Base-by-base conservation (phyloP, 73 alveolate genomes). In the Stentor coeruleus region DNA sequence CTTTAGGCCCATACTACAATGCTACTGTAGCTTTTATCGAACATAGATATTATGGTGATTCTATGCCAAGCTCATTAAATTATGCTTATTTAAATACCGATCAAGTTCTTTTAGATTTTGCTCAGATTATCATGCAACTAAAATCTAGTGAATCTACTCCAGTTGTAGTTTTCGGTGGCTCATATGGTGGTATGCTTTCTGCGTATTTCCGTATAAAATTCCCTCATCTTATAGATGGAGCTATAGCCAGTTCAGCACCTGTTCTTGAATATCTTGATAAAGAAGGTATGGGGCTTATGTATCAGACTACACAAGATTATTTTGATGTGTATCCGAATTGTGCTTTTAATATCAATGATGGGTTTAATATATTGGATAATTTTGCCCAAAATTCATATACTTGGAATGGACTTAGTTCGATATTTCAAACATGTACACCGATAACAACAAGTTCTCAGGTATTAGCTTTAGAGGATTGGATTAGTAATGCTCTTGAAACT, bases 231-330 rank as follows among this genome's bases (percentile, higher is more conserved):
- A 90, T 85, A 6, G 80, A 81, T 3, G 96, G 92, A 3, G 92
- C 92, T 28, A 74, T 79, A 39, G 92, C 96, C 39, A 87, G 93
- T 3, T 88, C 94, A 20, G 96, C 98, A 30, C 95, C 95, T n/a
- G 85, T 89, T 76, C 73, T 89, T 3, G 82, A 59, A 84, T 86
- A 82, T 77, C 59, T 60, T 49, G 93, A 85, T 15, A 83, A 14
- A 66, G 35, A 66, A 30, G 81, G 59, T 20, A 66, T 57, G 26
- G 14, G 37, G 0, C 20, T 15, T 33, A 30, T 30, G 30, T 30
- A 30, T 1, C 15, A 30, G 2, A 36, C 26, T 66, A 33, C 81
- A 33, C 14, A 66, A 15, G 81, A 66, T 2, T 66, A 33, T 2
- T 33, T 28, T 33, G 35, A 66, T 66, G 38, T 66, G 2, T n/a